Evolutionary conservation across 257 asterid genomes (phyloP).

Genomic region (Cinchona pubescens): DNA sequence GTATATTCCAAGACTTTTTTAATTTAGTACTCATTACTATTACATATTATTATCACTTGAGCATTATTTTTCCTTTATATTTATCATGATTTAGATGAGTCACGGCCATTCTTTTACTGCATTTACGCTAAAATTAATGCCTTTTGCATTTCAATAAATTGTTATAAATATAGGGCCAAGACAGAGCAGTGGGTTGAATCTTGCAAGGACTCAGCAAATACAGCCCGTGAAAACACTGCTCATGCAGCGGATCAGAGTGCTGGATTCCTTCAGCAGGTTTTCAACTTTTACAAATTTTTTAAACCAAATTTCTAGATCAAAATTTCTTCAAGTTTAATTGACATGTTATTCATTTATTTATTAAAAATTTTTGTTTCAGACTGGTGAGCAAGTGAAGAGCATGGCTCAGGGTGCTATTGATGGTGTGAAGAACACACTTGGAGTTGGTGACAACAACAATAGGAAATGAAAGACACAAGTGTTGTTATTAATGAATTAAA

Average conservation of each 20-base stretch:
- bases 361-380: constrained; percentile 29
- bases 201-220: constrained; percentile 38
- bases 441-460: constrained; percentile 45
- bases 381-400: constrained; percentile 50
- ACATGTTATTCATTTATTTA: background rate
- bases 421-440: constrained; percentile 70
- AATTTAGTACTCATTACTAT: too few species aligned
- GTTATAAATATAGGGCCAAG: constrained; percentile 33
- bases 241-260: constrained; percentile 34
- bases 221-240: constrained; percentile 50
- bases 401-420: constrained; percentile 74
- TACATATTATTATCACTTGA: too few species aligned
- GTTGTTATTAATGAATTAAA: background rate
- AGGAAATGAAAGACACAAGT: constrained; percentile 38
- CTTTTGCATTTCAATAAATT: background rate
- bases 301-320: background rate
- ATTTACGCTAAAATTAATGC: background rate
- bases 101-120: background rate
- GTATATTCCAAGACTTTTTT: too few species aligned
- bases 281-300: background rate
- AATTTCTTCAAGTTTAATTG: background rate
- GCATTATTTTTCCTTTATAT: too few species aligned
- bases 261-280: constrained; percentile 53
- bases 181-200: constrained; percentile 55
- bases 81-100: background rate